Percentiles rank a stretch among this genome's conserved stretches.
Evolutionary conservation across 2,329 filamentous ascomycete genomes (phyloP).

Genomic region (Paecilomyces dactylethromorphus): DNA sequence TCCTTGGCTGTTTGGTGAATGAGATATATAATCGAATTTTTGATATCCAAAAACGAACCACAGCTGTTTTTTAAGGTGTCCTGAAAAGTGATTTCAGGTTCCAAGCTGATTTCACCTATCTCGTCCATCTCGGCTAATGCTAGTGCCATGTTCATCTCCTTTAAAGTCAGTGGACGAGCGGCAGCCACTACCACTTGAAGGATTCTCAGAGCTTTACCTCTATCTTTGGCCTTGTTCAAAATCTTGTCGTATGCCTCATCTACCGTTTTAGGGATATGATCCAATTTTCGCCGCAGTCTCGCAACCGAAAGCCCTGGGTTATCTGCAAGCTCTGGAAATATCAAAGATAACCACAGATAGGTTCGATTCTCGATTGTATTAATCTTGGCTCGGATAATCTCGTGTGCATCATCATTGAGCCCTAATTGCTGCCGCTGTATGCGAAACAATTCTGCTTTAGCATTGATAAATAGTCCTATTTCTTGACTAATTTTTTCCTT

Average conservation of each 20-base stretch:
- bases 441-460: not conserved
- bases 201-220: not conserved
- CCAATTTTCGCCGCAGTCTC: not conserved
- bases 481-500: not conserved
- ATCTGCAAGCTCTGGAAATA: not conserved
- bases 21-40: slow-evolving; percentile 10
- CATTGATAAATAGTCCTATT: not conserved
- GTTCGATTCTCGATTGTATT: not conserved
- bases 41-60: slow-evolving; percentile 9
- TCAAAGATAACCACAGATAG: slow-evolving; percentile 1
- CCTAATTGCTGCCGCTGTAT: not conserved
- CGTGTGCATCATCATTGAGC: not conserved
- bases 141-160: slow-evolving; percentile 4
- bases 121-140: not conserved
- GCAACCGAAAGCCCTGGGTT: not conserved
- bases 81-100: slow-evolving; percentile 2
- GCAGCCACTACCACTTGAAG: slow-evolving; percentile 5
- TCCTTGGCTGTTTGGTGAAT: slow-evolving; percentile 19
- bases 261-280: slow-evolving; percentile 1
- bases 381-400: not conserved
- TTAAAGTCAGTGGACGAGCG: slow-evolving; percentile 4
- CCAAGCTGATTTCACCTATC: not conserved
- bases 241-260: slow-evolving; percentile 5
- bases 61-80: slow-evolving; percentile 9
- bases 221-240: not conserved